Percentiles rank a stretch among this genome's conserved stretches.
Evolutionary conservation across 768 basidiomycete species (phyloP).

Genomic region (Favolaschia claudopus): DNA sequence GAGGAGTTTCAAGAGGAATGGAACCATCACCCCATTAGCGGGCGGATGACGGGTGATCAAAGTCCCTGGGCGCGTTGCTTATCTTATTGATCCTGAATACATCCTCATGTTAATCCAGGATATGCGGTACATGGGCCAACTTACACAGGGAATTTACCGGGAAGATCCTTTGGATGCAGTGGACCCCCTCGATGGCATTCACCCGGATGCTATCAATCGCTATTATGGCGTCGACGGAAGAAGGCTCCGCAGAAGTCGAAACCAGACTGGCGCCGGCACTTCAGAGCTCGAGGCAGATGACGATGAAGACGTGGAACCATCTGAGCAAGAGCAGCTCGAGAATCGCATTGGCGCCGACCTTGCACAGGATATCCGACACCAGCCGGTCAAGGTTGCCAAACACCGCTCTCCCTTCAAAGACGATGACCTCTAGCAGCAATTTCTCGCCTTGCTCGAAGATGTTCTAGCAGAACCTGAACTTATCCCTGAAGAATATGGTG

Average conservation of each 20-base stretch:
- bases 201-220: too few species aligned
- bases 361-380: not conserved
- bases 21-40: constrained; percentile 40
- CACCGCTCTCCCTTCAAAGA: constrained; percentile 4
- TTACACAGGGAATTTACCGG: too few species aligned
- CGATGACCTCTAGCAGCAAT: not conserved
- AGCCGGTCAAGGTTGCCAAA: not conserved
- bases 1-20: constrained; percentile 34
- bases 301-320: not conserved
- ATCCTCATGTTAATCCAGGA: too few species aligned
- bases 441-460: not conserved
- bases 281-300: not conserved
- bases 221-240: too few species aligned
- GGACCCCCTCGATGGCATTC: too few species aligned
- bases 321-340: constrained; percentile 1
- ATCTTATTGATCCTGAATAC: not conserved
- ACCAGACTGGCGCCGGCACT: too few species aligned
- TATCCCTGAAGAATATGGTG: not conserved
- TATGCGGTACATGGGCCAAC: too few species aligned
- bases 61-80: not conserved
- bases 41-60: constrained; percentile 6
- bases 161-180: too few species aligned
- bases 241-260: too few species aligned
- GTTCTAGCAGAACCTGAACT: not conserved
- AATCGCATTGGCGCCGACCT: constrained; percentile 1